These are phyloP conservation scores for Epichloe glyceriae DNA, from an alignment of 2,329 filamentous ascomycete genomes.

Conservation along the genomic window DNA sequence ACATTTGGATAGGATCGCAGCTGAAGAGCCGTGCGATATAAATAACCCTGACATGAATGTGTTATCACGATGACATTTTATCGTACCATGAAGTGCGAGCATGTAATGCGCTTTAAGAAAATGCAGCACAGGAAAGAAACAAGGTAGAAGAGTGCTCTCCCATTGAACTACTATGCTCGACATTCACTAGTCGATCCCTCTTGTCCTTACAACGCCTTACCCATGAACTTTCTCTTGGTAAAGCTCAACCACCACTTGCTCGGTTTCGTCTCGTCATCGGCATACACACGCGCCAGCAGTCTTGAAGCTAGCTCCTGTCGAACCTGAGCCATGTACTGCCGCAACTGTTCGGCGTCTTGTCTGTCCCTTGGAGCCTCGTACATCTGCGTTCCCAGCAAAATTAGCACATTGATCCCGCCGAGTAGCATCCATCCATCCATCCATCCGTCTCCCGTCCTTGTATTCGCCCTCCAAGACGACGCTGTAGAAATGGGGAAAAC, in stretches of 20 bases:
- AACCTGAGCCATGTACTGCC: constrained; percentile 84
- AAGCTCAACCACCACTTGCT: constrained; percentile 97
- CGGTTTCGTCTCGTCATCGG: constrained; percentile 59
- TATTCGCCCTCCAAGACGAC: no score
- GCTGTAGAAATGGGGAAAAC: no score
- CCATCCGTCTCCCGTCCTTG: no score
- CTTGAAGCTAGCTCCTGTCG: constrained; percentile 79
- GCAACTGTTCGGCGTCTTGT: constrained; percentile 77
- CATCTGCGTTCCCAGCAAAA: constrained; percentile 35
- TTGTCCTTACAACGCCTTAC: constrained; percentile 63
- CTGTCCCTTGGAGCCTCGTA: constrained; percentile 81
- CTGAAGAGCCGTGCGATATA: neutral
- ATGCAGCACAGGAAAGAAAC: no score
- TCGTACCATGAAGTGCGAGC: no score
- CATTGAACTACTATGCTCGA: neutral
- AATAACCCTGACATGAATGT: neutral
- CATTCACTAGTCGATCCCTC: neutral
- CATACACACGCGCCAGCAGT: constrained; percentile 76
- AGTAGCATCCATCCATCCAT: neutral
- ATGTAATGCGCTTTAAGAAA: no score
- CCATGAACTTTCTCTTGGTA: constrained; percentile 99
- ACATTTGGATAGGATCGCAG: neutral
- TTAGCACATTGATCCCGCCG: neutral
- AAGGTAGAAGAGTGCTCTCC: neutral
- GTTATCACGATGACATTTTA: neutral